Evolutionary conservation across 208 protist species (phyloP), one percentile per base, ranked within the genome.

Genomic region (Tetramitus jugosus): DNA sequence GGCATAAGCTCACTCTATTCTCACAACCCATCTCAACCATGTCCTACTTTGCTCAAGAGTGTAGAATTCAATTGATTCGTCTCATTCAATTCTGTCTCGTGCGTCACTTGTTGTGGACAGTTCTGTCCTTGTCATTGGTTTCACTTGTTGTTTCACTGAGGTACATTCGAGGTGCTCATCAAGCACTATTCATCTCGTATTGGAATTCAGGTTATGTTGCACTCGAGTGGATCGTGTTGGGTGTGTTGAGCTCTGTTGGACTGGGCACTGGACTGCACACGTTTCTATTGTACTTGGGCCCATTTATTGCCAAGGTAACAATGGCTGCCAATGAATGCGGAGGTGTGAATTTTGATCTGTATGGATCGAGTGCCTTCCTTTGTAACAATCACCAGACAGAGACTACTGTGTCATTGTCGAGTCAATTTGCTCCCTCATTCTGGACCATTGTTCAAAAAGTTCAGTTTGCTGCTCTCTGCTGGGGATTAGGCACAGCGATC

Each of bases 251-350:
- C 45, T 96, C 92, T 49, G 80, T 94, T 77, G 91, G 91, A n/a
- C 83, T 94, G 67, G 94, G 94, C 52, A 95, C 92, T 33, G 94
- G 94, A 43, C 90, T 97, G 84, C 94, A 97, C 83, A 96, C 93
- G 3, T 94, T 94, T 33, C 78, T 97, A 39, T 80, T 97, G 46
- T 96, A 96, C 76, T 85, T 97, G 2, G 95, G 95, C 81, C 94
- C 94, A 14, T 90, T 95, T 84, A 97, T 97, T 82, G 95, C 93
- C 74, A 86, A 90, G 64, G 86, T 85, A 23, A 95, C 92, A 52
- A 80, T 92, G 33, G 89, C 93, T 0, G 90, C 91, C 60, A 81
- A 86, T 39, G 85, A 84, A 45, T 96, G 94, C 80, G 86, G 88
- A 35, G 91, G 87, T 67, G 79, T 85, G 0, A 86, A 91, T 74